These are phyloP conservation scores for Flaveria linearis DNA, from an alignment of 129 eudicot species.

Conservation along the genomic window DNA sequence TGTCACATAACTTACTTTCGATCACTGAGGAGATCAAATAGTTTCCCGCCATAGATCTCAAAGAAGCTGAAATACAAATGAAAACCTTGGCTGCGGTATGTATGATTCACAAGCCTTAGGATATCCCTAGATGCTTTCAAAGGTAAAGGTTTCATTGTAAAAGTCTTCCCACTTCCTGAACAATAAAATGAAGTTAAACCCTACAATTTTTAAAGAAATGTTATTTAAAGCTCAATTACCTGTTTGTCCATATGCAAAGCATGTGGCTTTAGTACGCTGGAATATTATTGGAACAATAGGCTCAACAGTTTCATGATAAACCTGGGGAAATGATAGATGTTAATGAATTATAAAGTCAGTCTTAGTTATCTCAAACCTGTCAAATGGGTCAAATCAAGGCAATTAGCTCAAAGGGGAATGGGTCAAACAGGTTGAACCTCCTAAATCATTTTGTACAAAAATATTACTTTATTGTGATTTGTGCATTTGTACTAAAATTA, in stretches of 20 bases:
- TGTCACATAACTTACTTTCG: slow-evolving; percentile 59
- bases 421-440: not conserved
- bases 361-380: not conserved
- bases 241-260: slow-evolving; percentile 99
- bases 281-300: slow-evolving; percentile 96
- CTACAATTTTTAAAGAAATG: not conserved
- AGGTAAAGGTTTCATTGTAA: slow-evolving; percentile 93
- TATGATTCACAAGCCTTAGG: slow-evolving; percentile 80
- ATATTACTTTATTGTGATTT: not conserved
- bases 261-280: slow-evolving; percentile 97
- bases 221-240: slow-evolving; percentile 40
- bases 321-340: slow-evolving; percentile 43
- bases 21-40: slow-evolving; percentile 80
- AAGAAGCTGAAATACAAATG: slow-evolving; percentile 86
- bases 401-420: not conserved
- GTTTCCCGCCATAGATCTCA: slow-evolving; percentile 97
- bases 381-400: not conserved
- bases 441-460: not conserved
- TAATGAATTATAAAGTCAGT: not conserved
- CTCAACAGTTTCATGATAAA: slow-evolving; percentile 92
- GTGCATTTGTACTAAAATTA: not conserved
- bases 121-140: slow-evolving; percentile 89
- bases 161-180: slow-evolving; percentile 96
- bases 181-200: slow-evolving; percentile 3
- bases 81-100: slow-evolving; percentile 92